A percentile compares a stretch with the other conserved stretches of the same genome.
These are phyloP conservation scores for Cadophora malorum DNA, from an alignment of 2,329 filamentous ascomycete species.

Conservation along the genomic window DNA sequence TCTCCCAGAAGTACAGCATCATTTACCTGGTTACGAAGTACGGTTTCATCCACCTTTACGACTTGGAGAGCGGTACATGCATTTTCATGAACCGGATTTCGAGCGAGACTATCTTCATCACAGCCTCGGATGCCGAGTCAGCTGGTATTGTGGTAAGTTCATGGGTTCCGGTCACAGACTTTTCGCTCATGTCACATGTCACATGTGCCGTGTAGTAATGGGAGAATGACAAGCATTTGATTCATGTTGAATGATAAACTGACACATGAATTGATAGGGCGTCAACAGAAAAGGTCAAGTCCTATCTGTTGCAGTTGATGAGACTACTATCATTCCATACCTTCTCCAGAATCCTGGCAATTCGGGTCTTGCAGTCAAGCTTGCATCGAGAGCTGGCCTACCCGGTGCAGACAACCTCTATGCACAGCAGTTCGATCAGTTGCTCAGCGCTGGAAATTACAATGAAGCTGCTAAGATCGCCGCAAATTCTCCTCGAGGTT, in stretches of 20 bases:
- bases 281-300: constrained; percentile 98
- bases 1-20: constrained; percentile 95
- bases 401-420: constrained; percentile 95
- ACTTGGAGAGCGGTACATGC: constrained; percentile 91
- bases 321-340: constrained; percentile 89
- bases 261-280: too few species aligned
- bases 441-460: constrained; percentile 81
- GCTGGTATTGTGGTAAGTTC: too few species aligned
- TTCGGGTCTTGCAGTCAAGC: constrained; percentile 90
- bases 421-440: constrained; percentile 87
- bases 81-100: constrained; percentile 99
- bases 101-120: constrained; percentile 98
- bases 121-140: constrained; percentile 81
- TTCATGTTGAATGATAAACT: too few species aligned
- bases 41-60: constrained; percentile 98
- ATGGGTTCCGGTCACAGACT: too few species aligned
- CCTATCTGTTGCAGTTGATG: constrained; percentile 90
- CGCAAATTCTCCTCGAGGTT: constrained; percentile 94
- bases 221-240: too few species aligned
- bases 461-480: constrained; percentile 92
- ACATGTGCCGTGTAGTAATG: too few species aligned
- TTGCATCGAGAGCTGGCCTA: constrained; percentile 91
- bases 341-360: constrained; percentile 96
- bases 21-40: constrained; percentile 99
- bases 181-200: too few species aligned